Conservation (phyloP, 2,329 filamentous ascomycete genomes). For the Colletotrichum australisinense region DNA sequence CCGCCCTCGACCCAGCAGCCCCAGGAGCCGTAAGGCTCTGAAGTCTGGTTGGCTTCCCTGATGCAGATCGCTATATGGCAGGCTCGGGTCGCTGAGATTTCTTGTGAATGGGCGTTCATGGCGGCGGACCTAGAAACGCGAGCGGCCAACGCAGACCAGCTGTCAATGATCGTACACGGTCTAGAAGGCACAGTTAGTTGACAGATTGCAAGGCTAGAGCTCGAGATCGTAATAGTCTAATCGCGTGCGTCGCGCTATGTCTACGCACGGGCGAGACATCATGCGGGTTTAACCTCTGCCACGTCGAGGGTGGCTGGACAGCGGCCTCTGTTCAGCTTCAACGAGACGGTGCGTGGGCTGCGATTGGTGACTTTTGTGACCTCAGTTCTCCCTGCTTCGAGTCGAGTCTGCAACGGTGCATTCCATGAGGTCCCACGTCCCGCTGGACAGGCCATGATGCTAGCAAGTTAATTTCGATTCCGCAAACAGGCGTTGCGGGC, state of each 20-base stretch:
- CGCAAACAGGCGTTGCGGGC: constrained; percentile 3
- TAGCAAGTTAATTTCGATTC: background rate
- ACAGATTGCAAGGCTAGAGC: background rate
- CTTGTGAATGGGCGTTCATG: background rate
- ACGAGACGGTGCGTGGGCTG: background rate
- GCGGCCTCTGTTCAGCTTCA: constrained; percentile 17
- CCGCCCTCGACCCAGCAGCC: background rate
- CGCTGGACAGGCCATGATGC: background rate
- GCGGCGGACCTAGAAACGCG: background rate
- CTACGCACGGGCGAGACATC: constrained; percentile 10
- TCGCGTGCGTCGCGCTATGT: background rate
- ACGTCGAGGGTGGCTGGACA: constrained; percentile 6
- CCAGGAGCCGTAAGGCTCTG: constrained; percentile 11
- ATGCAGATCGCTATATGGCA: constrained; percentile 30
- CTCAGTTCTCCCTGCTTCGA: background rate
- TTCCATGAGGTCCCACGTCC: constrained; percentile 22
- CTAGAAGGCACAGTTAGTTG: background rate
- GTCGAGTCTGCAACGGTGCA: constrained; percentile 32
- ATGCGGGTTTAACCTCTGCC: constrained; percentile 7
- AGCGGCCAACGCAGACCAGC: constrained; percentile 12
- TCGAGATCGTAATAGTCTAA: background rate
- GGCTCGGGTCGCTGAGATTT: constrained; percentile 6
- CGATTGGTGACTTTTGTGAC: background rate
- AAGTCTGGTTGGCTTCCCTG: constrained; percentile 30
- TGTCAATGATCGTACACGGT: constrained; percentile 4